Conservation (phyloP, 805 yeast species). For the Candida arabinofermentans region DNA sequence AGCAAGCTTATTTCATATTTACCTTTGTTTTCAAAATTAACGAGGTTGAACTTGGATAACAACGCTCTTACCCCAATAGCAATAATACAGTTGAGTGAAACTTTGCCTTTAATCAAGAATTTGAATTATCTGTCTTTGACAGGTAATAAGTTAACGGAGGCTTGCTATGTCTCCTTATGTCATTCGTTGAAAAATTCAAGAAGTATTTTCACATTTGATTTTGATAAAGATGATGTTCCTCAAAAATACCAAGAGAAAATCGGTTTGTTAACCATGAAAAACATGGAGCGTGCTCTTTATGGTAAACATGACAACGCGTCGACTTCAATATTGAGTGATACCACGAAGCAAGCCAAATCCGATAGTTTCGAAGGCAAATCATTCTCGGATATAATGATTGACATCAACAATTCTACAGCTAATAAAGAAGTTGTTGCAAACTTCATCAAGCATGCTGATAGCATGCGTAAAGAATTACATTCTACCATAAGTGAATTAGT, state of each 20-base stretch:
- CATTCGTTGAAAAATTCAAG: conserved; percentile 64
- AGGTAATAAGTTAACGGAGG: conserved; percentile 58
- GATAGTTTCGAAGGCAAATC: conserved; percentile 5
- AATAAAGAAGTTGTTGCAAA: conserved; percentile 16
- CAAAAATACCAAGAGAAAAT: conserved; percentile 62
- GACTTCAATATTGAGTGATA: not conserved
- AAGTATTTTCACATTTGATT: conserved; percentile 62
- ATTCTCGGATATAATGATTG: conserved; percentile 22
- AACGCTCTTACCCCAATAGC: conserved; percentile 56
- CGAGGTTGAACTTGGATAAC: conserved; percentile 67
- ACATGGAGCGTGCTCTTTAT: conserved; percentile 61
- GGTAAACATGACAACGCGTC: conserved; percentile 8
- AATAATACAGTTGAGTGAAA: conserved; percentile 58
- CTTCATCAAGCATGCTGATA: conserved; percentile 38
- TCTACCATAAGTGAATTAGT: conserved; percentile 53
- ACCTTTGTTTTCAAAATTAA: conserved; percentile 62
- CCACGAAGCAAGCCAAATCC: conserved; percentile 1
- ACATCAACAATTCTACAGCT: conserved; percentile 9
- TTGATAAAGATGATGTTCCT: conserved; percentile 61
- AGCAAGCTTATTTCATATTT: conserved; percentile 56
- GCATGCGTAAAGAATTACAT: conserved; percentile 40
- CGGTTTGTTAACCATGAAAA: conserved; percentile 77
- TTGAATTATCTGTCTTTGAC: conserved; percentile 65
- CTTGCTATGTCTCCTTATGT: conserved; percentile 61
- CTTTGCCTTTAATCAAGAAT: conserved; percentile 62